A percentile compares a stretch with the other conserved stretches of the same genome.
Conservation (phyloP, 306 rosid species). For the Oxytropis ochrocephala region DNA sequence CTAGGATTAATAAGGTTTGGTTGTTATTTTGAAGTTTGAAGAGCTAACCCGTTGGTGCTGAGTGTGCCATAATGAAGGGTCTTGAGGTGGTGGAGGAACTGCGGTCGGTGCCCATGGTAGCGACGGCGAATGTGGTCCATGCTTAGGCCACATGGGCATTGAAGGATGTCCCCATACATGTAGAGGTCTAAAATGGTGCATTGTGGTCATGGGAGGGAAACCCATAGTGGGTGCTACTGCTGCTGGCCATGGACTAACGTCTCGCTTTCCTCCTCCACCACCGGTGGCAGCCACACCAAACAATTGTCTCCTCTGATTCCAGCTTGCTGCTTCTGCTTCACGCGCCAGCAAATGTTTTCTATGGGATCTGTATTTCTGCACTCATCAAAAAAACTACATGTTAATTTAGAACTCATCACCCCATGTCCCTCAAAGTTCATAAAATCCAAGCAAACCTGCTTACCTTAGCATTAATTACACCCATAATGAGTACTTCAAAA, state of each 20-base stretch:
- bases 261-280: constrained; percentile 39
- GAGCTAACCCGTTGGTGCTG: constrained; percentile 48
- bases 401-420: neutral
- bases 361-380: constrained; percentile 89
- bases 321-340: constrained; percentile 90
- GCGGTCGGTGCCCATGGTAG: constrained; percentile 36
- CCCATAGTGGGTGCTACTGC: constrained; percentile 52
- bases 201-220: constrained; percentile 44
- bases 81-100: constrained; percentile 33
- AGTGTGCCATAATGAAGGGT: constrained; percentile 57
- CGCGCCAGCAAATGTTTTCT: constrained; percentile 87
- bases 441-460: too few relatives aligned
- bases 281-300: constrained; percentile 21
- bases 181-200: constrained; percentile 68
- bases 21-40: neutral
- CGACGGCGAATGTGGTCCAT: constrained; percentile 31
- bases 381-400: neutral
- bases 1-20: neutral
- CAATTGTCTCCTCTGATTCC: constrained; percentile 68
- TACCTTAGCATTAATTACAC: neutral
- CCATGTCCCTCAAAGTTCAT: too few relatives aligned
- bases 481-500: neutral
- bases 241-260: constrained; percentile 48
- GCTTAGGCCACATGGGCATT: constrained; percentile 62
- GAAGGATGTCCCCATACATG: constrained; percentile 98